Evolutionary conservation across 1,284 basidiomycete species (phyloP), one percentile per base, ranked within the genome.

Genomic region (Apiotrichum mycotoxinovorans): DNA sequence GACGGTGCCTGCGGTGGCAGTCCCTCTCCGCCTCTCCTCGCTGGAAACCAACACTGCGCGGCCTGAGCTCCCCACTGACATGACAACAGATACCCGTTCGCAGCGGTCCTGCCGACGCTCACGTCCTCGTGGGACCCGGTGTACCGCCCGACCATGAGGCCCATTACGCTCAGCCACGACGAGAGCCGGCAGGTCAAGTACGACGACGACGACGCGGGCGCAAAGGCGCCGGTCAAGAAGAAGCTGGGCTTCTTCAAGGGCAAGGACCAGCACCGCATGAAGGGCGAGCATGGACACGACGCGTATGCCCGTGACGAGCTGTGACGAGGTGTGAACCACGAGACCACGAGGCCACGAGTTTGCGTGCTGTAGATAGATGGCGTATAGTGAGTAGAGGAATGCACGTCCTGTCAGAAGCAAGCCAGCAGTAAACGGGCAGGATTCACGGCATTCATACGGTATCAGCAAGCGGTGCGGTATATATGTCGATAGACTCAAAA

Each of bases 161-260:
- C 76, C 0, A 70, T 78, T 52, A 75, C 69, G 7, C 57, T 72
- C 17, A 56, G 57, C 1, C 61, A 69, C 35, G 72, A 75, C 63
- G 68, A 70, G 49, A 52, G 61, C 4, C 59, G 57, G 40, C 43
- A 69, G 50, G 71, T 71, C 51, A 62, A 68, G 49, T 57, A 62
- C 27, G 46, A 62, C 41, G 58, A 66, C 45, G 58, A 56, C 18
- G 44, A 56, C 37, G 40, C 15, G 37, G 20, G 40, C n/a, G 40
- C n/a, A 17, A n/a, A 52, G 12, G 46, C 42, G 17, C 55, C 59
- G 26, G 56, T 62, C 37, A 60, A 61, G n/a, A 57, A 66, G 49
- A 69, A 73, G 56, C 63, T 76, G n/a, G 65, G 65, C 0, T 58
- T 75, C 55, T 75, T 74, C 66, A 72, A 71, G 54, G 51, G 60